A percentile compares a stretch with the other conserved stretches of the same genome.
Conservation (phyloP, 768 basidiomycete genomes). For the Naganishia randhawae region DNA sequence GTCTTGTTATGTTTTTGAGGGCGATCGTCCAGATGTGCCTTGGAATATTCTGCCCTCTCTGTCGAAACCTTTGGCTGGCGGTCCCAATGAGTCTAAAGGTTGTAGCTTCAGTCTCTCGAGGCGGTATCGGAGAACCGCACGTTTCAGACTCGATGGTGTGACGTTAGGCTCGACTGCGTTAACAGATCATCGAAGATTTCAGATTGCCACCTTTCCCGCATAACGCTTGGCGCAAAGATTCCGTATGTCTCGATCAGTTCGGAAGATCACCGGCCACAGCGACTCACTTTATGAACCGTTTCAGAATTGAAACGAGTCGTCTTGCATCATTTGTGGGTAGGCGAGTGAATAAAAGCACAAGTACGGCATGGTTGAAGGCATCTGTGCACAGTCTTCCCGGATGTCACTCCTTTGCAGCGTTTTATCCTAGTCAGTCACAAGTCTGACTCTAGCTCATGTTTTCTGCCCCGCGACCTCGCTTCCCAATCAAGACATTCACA, state of each 20-base stretch:
- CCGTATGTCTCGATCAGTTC: not conserved
- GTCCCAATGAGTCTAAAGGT: not conserved
- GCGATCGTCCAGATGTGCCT: not conserved
- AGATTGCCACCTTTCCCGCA: not conserved
- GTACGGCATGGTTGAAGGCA: too few relatives aligned
- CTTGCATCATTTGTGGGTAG: not conserved
- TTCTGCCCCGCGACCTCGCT: not conserved
- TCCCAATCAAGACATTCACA: not conserved
- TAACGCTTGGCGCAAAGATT: too few relatives aligned
- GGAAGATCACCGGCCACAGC: too few relatives aligned
- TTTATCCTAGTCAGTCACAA: not conserved
- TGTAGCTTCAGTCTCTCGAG: too few relatives aligned
- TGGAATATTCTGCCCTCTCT: not conserved
- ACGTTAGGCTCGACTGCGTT: too few relatives aligned
- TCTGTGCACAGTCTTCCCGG: too few relatives aligned
- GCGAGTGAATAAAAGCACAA: not conserved
- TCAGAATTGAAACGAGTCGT: constrained; percentile 4
- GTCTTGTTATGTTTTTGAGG: not conserved
- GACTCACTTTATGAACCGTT: too few relatives aligned
- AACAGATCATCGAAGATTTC: not conserved
- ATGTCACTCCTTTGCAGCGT: not conserved
- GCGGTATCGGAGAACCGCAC: too few relatives aligned
- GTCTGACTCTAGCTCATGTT: not conserved
- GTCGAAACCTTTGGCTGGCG: not conserved
- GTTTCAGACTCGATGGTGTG: too few relatives aligned